Base-by-base conservation (phyloP, 2,329 filamentous ascomycete genomes). In the Xylaria digitata region DNA sequence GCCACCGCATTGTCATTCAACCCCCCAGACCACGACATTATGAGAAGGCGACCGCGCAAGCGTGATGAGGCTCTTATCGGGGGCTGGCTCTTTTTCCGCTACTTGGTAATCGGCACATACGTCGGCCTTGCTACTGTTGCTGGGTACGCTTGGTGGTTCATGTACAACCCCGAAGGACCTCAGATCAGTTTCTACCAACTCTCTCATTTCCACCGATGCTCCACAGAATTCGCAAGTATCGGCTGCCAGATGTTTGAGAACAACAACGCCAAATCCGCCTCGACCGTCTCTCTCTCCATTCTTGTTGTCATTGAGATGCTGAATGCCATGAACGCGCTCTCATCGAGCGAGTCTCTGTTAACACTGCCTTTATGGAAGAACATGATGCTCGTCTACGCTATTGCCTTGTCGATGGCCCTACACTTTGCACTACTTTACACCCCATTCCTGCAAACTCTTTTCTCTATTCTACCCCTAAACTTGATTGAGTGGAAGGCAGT, bases 91-190 rank as follows among this genome's bases (percentile, higher is more conserved):
- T 97, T 99, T 84, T 94, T 98, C 87, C 90, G 96, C 60, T 99
- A 99, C 81, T 89, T 99, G 84, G 90, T 98, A 56, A 96, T 99
- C 74, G 96, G 96, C 68, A 93, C 89, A 8, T 99, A 99, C 71
- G 96, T 99, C 65, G 96, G 96, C 77, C 85, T 93, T 46, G 96
- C 96, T 61, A 99, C 96, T 3, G 96, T 99, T 21, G 94, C 91
- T 76, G 96, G 96, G 52, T 99, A 99, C 78, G 95, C 93, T n/a
- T 99, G 96, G 96, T 99, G 94, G 93, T 99, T 98, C 85, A 94
- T 99, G 91, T 97, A 92, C 85, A 95, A 98, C 83, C 82, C 89
- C 8, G 89, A 90, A 72, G 96, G 96, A 0, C 96, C 96, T 26
- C 92, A 97, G 79, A 97, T 99, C 80, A 89, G 85, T 70, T 97